Evolutionary conservation across 305 asterid genomes (phyloP).

Genomic region (Solanum hybrid): DNA sequence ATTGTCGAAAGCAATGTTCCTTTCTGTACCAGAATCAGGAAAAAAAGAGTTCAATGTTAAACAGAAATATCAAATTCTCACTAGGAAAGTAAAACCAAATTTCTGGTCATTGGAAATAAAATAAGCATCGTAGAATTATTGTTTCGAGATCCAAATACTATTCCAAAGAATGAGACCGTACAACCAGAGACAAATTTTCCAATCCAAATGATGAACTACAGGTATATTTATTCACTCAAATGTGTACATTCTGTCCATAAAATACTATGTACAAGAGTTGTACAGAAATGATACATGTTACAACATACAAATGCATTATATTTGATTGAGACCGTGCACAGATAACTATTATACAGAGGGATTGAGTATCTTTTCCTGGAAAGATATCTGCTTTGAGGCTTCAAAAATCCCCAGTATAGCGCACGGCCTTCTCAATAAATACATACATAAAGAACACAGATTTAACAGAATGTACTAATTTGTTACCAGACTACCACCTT

Average conservation of each 20-base stretch:
- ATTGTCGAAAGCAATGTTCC: too few relatives aligned
- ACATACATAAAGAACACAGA: background rate
- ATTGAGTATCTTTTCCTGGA: background rate
- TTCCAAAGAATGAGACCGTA: background rate
- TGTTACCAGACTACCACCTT: conserved; percentile 8
- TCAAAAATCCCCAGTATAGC: background rate
- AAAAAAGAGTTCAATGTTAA: too few relatives aligned
- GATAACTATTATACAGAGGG: background rate
- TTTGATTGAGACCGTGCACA: background rate
- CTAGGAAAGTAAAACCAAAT: background rate
- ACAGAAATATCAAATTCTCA: background rate
- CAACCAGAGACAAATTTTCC: background rate
- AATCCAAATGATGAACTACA: background rate
- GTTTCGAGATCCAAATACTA: background rate
- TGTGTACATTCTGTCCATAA: background rate
- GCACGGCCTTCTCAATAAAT: background rate
- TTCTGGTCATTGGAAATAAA: background rate
- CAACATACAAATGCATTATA: background rate
- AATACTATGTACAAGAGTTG: background rate
- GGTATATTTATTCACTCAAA: background rate
- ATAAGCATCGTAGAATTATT: background rate
- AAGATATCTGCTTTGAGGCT: background rate
- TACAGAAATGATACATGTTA: background rate
- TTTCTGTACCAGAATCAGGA: too few relatives aligned
- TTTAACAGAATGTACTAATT: background rate